Evolutionary conservation across 768 basidiomycete genomes (phyloP).

Genomic region (Hericium erinaceus): DNA sequence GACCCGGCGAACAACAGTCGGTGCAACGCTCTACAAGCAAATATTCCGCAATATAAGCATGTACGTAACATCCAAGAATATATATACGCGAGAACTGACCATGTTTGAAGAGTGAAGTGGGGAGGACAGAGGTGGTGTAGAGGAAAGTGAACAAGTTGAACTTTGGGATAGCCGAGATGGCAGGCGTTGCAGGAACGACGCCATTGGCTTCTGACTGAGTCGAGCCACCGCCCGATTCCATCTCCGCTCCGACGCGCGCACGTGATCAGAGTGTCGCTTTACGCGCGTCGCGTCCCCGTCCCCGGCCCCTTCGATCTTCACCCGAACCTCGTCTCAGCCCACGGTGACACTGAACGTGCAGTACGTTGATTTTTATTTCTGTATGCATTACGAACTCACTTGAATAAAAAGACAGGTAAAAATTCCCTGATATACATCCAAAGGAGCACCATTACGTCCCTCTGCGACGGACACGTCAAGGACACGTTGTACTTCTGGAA

Average conservation of each 20-base stretch:
- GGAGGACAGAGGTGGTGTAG: not conserved
- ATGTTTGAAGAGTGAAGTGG: not conserved
- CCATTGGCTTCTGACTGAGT: not conserved
- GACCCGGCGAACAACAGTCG: constrained; percentile 69
- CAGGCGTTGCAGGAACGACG: not conserved
- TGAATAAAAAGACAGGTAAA: too few species aligned
- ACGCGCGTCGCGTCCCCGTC: too few species aligned
- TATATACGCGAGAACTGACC: not conserved
- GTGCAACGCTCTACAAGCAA: constrained; percentile 29
- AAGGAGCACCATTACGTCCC: too few species aligned
- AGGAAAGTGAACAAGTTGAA: not conserved
- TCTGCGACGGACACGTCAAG: too few species aligned
- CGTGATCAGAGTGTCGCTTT: too few species aligned
- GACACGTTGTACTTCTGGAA: too few species aligned
- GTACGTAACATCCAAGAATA: not conserved
- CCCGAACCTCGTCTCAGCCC: too few species aligned
- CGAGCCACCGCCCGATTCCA: not conserved
- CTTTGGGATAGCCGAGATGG: not conserved
- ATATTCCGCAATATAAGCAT: not conserved
- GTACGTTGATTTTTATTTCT: too few species aligned
- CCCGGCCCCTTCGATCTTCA: too few species aligned
- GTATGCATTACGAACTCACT: too few species aligned
- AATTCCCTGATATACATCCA: too few species aligned
- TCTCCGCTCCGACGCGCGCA: not conserved
- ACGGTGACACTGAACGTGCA: too few species aligned